A percentile compares a stretch with the other conserved stretches of the same genome.
These are phyloP conservation scores for Candida manassasensis DNA, from an alignment of 805 yeast species.

Conservation along the genomic window DNA sequence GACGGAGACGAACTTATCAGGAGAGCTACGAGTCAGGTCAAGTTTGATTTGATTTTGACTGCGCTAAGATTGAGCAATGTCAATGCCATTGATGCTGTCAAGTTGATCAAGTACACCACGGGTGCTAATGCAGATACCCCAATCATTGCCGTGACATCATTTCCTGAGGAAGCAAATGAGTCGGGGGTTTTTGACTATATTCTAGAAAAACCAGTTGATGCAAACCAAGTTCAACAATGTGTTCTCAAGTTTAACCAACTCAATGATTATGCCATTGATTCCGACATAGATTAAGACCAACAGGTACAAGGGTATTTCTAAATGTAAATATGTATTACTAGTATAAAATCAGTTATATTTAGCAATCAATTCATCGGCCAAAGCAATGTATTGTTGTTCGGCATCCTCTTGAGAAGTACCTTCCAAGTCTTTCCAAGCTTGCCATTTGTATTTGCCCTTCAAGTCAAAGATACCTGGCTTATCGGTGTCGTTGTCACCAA, in stretches of 20 bases:
- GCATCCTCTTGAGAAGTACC: conserved; percentile 90
- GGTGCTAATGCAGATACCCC: conserved; percentile 77
- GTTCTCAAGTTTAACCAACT: conserved; percentile 14
- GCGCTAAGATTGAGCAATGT: conserved; percentile 65
- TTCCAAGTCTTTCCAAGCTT: conserved; percentile 85
- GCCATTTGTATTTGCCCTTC: conserved; percentile 97
- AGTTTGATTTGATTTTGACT: conserved; percentile 78
- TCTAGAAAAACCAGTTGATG: conserved; percentile 63
- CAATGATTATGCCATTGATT: conserved; percentile 24
- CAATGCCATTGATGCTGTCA: conserved; percentile 72
- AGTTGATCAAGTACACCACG: conserved; percentile 67
- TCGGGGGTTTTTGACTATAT: conserved; percentile 60
- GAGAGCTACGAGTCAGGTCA: conserved; percentile 75
- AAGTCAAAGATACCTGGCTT: conserved; percentile 92
- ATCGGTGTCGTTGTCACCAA: conserved; percentile 83
- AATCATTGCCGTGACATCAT: conserved; percentile 69
- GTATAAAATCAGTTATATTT: conserved; percentile 21
- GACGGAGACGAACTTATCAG: conserved; percentile 81
- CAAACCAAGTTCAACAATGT: conserved; percentile 17
- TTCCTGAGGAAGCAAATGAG: conserved; percentile 58
- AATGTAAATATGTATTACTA: no score
- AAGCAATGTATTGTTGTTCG: conserved; percentile 69
- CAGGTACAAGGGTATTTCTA: no score
- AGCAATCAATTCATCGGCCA: conserved; percentile 59
- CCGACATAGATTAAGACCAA: conserved; percentile 21